Conservation (phyloP, 768 basidiomycete species). For the Tubosaeta sp. region DNA sequence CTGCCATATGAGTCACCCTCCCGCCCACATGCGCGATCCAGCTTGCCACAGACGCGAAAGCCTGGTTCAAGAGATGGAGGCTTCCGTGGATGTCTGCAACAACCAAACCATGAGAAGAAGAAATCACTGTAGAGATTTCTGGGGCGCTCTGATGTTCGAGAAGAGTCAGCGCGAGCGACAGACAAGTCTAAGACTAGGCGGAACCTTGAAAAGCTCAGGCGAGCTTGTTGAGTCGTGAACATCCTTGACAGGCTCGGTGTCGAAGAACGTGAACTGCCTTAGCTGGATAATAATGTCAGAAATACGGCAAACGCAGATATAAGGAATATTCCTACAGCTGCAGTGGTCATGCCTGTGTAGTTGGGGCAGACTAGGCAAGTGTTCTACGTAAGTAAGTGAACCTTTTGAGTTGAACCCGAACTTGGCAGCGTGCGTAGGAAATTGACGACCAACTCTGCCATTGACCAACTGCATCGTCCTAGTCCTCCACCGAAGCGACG, state of each 20-base stretch:
- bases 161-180: neutral
- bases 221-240: constrained; percentile 67
- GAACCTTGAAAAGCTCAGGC: constrained; percentile 77
- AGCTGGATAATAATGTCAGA: constrained; percentile 46
- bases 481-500: too few species aligned
- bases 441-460: too few species aligned
- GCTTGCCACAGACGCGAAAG: constrained; percentile 65
- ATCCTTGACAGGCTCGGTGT: constrained; percentile 71
- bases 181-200: constrained; percentile 2
- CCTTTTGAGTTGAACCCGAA: too few species aligned
- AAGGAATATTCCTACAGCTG: constrained; percentile 14
- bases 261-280: constrained; percentile 90
- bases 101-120: constrained; percentile 62
- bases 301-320: neutral
- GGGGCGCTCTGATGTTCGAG: constrained; percentile 42
- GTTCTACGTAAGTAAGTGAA: too few species aligned
- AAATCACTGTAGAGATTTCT: constrained; percentile 69
- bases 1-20: constrained; percentile 82
- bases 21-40: constrained; percentile 82
- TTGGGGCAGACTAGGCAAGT: too few species aligned
- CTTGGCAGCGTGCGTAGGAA: too few species aligned
- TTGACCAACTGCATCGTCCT: too few species aligned
- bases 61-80: constrained; percentile 68
- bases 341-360: neutral
- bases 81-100: constrained; percentile 86